phyloP scores from a whole-genome alignment of 345 rosid genomes.

The Leavenworthia alabamica region DNA sequence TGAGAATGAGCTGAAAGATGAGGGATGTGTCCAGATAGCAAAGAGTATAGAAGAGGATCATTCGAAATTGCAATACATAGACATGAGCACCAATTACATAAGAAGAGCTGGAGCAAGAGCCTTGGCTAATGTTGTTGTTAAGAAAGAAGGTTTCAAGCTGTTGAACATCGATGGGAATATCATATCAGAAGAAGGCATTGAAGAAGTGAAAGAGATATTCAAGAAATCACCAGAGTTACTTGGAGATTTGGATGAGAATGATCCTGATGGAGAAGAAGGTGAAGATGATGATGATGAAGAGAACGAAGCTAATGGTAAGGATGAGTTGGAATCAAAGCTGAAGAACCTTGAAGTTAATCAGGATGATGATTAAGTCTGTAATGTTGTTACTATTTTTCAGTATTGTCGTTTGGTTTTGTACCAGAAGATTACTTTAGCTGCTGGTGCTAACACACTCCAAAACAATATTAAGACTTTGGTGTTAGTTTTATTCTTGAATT shows the following conservation, averaged over 20 bases:
- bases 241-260: slow-evolving; percentile 73
- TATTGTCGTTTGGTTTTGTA: slow-evolving; percentile 4
- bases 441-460: slow-evolving; percentile 3
- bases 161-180: slow-evolving; percentile 65
- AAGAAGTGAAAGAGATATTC: slow-evolving; percentile 65
- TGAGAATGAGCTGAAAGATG: slow-evolving; percentile 89
- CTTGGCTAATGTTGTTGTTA: slow-evolving; percentile 51
- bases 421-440: slow-evolving; percentile 1
- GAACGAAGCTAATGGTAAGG: slow-evolving; percentile 35
- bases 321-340: slow-evolving; percentile 63
- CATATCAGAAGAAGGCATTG: slow-evolving; percentile 81
- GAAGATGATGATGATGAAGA: slow-evolving; percentile 51
- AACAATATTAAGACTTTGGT: not conserved
- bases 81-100: slow-evolving; percentile 48
- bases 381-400: not conserved
- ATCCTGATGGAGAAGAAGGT: slow-evolving; percentile 69
- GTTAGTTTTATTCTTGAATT: not conserved
- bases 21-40: slow-evolving; percentile 56
- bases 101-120: slow-evolving; percentile 67
- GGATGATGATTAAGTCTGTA: slow-evolving; percentile 38
- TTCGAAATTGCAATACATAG: slow-evolving; percentile 46
- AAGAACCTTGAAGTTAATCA: slow-evolving; percentile 57
- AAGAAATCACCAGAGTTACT: slow-evolving; percentile 58
- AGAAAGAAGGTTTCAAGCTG: slow-evolving; percentile 57
- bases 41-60: slow-evolving; percentile 63